Base-by-base conservation (phyloP, 345 rosid genomes). In the Cardamine chenopodiifolia region DNA sequence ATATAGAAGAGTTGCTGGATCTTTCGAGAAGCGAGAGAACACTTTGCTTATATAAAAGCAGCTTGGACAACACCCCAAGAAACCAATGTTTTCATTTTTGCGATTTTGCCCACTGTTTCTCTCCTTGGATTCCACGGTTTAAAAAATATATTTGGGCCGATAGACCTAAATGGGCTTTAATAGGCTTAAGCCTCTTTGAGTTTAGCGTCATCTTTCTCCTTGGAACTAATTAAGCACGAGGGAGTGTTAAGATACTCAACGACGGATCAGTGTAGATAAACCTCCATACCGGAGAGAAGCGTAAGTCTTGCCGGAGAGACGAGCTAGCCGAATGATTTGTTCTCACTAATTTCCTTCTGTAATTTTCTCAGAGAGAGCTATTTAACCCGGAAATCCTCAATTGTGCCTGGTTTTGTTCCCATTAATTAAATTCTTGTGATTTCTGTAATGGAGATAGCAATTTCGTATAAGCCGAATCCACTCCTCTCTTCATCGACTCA, bases 401-500 rank as follows among this genome's bases (percentile, higher is more conserved):
- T 52, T 78, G 68, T 26, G 39, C 22, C n/a, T 60, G 42, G 22
- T 50, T 68, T 53, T 52, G 29, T 14, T 48, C 42, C 1, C 39
- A 1, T 31, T 47, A 62, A 9, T 67, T 4, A 32, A n/a, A 12
- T 67, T 68, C 4, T 49, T 39, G 9, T 47, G 28, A 44, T 18
- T 60, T 15, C 20, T 7, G 3, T 42, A 26, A 88, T 87, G 96
- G 82, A 88, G 44, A 67, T 81, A 29, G 31, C 82, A 60, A 22
- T 78, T 54, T 26, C 83, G 20, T 70, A 52, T 83, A 79, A 56
- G 64, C 84, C 68, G 31, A 81, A 80, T 52, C 83, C 86, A 20
- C 83, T 82, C 59, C 68, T 86, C 72, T 67, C 59, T 15, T 67
- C 84, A 9, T 79, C 84, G 39, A 47, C 44, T 1, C 35, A 66